A percentile compares a stretch with the other conserved stretches of the same genome.
phyloP scores from a whole-genome alignment of 73 alveolate species.

The Tetrahymena thermophila region DNA sequence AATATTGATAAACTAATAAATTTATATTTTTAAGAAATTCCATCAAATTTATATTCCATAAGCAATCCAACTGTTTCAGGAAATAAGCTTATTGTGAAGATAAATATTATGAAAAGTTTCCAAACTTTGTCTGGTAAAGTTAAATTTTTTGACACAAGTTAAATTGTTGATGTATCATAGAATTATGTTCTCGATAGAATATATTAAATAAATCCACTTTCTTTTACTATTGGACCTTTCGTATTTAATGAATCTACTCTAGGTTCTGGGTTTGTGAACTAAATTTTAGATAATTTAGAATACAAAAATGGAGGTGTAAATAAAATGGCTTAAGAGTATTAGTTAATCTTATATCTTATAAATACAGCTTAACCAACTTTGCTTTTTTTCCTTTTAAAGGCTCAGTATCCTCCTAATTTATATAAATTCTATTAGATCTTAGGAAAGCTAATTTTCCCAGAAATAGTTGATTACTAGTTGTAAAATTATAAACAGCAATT shows the following conservation, averaged over 20 bases:
- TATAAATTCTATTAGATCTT: neutral
- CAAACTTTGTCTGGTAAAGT: neutral
- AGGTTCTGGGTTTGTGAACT: neutral
- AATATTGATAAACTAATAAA: neutral
- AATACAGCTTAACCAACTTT: neutral
- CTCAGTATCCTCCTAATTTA: neutral
- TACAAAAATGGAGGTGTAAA: neutral
- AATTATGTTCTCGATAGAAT: neutral
- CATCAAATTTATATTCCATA: neutral
- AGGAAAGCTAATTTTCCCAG: neutral
- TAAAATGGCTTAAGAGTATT: neutral
- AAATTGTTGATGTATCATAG: neutral
- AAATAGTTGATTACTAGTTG: neutral
- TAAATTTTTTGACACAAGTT: neutral
- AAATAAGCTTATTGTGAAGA: neutral
- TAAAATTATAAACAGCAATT: neutral
- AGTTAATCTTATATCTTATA: neutral
- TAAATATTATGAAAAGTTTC: neutral
- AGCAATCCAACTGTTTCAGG: neutral
- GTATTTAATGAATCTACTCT: neutral
- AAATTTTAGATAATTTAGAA: neutral
- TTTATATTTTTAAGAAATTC: neutral
- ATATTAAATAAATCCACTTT: neutral
- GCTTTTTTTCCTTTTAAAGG: neutral
- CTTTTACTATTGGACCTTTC: neutral